Base-by-base conservation (phyloP, 495 filamentous ascomycete species). In the Aspergillus nidulans region DNA sequence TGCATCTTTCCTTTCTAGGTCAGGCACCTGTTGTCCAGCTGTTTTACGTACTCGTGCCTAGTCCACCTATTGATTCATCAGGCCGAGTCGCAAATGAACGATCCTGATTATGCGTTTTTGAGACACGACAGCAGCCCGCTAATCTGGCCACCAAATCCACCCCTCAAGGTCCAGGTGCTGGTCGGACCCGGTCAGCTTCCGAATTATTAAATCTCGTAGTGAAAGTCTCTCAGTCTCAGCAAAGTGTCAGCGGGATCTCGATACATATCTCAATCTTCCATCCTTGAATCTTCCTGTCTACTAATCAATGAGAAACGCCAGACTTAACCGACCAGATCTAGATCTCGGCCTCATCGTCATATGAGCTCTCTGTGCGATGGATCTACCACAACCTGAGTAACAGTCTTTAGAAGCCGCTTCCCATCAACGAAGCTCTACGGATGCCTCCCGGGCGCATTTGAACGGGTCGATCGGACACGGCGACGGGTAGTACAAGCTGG, bases 41-140 rank as follows among this genome's bases (percentile, higher is more conserved):
- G 13, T 36, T 52, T 47, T 57, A 38, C 47, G 26, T 49, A 46
- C 34, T 47, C 39, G 24, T 10, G 26, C 19, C 21, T 45, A 45
- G 43, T 13, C 9, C 43, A 28, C 15, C 20, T 53, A 43, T 34
- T 40, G 30, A 28, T 42, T 40, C 32, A 28, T 42, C 23, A 53
- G 43, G 52, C 15, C 21, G 23, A 32, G 34, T 49, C 36, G 26
- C 45, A 30, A 49, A 53, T 56, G 43, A 59, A 62, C 53, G 32
- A 56, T 56, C 52, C 52, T 59, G 56, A 57, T 55, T 52, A 45
- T 57, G 53, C 52, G 58, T 32, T 53, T 60, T 53, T 60, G 57
- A 63, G 57, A 63, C 61, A 63, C 61, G 57, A 63, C 57, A 55
- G 49, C 54, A 32, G 48, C 41, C 38, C 49, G 38, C 34, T 53